phyloP scores from a whole-genome alignment of 257 asterid species.

The Rehmannia glutinosa region DNA sequence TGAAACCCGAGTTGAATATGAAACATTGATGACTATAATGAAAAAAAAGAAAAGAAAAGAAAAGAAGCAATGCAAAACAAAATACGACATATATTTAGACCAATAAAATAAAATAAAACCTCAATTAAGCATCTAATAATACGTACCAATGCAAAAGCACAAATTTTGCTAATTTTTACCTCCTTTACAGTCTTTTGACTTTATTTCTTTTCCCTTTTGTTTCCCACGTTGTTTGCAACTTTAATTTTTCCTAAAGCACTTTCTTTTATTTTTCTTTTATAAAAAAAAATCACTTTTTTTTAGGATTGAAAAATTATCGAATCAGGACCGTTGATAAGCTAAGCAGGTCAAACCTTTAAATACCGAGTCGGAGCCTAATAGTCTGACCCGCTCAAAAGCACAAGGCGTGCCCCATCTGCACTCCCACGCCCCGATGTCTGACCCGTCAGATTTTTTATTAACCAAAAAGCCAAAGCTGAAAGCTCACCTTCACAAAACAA shows the following conservation, averaged over 20 bases:
- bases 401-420: constrained; percentile 34
- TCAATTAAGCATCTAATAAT: constrained; percentile 12
- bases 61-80: too few relatives aligned
- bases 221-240: constrained; percentile 48
- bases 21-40: too few relatives aligned
- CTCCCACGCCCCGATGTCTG: constrained; percentile 36
- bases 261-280: constrained; percentile 4
- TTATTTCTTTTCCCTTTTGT: constrained; percentile 32
- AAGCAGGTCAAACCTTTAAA: constrained; percentile 43
- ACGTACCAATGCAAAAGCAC: constrained; percentile 20
- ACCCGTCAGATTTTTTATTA: constrained; percentile 31
- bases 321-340: constrained; percentile 22
- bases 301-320: background rate
- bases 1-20: too few relatives aligned
- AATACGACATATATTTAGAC: too few relatives aligned
- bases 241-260: constrained; percentile 39
- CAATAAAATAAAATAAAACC: background rate
- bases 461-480: constrained; percentile 27
- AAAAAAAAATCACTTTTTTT: background rate
- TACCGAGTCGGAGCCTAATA: constrained; percentile 26
- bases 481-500: constrained; percentile 21
- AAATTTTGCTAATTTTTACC: constrained; percentile 16
- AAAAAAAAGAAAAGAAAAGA: too few relatives aligned
- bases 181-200: constrained; percentile 35
- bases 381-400: constrained; percentile 27